Conservation (phyloP, 2,329 filamentous ascomycete species). For the Raffaelea albimanens region DNA sequence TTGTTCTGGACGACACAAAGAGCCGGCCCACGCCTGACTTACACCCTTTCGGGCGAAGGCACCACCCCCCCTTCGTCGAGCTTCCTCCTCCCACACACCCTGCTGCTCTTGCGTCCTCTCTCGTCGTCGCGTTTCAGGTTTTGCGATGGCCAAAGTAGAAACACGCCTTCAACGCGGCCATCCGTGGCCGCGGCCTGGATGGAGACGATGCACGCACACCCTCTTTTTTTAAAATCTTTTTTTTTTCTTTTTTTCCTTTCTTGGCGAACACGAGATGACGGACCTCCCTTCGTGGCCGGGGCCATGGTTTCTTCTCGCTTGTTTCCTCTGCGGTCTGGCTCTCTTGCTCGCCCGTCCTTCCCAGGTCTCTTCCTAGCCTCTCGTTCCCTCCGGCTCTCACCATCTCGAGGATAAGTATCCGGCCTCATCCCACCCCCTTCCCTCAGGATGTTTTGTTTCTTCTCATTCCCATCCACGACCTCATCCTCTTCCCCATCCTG, state of each 20-base stretch:
- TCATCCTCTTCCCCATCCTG: background rate
- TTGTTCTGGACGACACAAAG: no score
- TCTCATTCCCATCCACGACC: background rate
- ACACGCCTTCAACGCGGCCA: background rate
- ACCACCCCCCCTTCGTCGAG: no score
- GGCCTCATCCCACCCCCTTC: slow-evolving; percentile 4
- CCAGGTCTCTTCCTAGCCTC: slow-evolving; percentile 6
- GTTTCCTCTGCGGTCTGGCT: background rate
- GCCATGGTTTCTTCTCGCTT: no score
- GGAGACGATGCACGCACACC: background rate
- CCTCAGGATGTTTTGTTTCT: background rate
- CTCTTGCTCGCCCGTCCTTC: background rate
- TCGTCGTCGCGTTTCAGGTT: background rate
- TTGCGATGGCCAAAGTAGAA: background rate
- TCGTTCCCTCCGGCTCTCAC: slow-evolving; percentile 7
- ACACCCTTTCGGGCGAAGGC: no score
- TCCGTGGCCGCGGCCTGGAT: background rate
- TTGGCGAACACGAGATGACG: no score
- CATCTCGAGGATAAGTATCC: slow-evolving; percentile 14
- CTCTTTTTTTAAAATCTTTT: background rate
- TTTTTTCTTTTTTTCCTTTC: no score
- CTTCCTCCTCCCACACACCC: no score
- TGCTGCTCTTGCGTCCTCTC: no score
- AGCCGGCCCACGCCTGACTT: no score
- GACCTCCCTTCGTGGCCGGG: no score